Evolutionary conservation across 208 protist species (phyloP).

Genomic region (Entamoeba histolytica): DNA sequence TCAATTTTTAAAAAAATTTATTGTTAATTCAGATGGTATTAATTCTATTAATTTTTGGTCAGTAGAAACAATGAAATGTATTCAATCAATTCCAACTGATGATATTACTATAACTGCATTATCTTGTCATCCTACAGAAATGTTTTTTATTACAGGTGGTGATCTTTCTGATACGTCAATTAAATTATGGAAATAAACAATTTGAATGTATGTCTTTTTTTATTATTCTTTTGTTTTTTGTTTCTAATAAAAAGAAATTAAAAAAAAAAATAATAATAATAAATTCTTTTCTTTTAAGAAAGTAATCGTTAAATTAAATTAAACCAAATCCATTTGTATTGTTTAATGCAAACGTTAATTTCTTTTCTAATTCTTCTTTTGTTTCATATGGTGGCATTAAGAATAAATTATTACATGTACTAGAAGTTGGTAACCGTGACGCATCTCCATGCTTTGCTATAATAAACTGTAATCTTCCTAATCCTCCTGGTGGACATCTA

Average conservation of each 20-base stretch:
- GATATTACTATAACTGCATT: not conserved
- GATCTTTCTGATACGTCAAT: not conserved
- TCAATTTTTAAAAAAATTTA: not conserved
- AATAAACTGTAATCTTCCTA: not conserved
- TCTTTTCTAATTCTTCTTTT: not conserved
- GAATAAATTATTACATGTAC: slow-evolving; percentile 2
- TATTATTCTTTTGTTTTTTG: too few relatives aligned
- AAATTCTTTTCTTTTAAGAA: not conserved
- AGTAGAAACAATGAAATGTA: not conserved
- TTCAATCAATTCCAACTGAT: not conserved
- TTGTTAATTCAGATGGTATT: not conserved
- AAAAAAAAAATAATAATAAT: too few relatives aligned
- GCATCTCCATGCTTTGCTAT: not conserved
- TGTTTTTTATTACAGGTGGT: not conserved
- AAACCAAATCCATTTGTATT: slow-evolving; percentile 4
- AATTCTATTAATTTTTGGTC: not conserved
- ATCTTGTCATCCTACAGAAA: not conserved
- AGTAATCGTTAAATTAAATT: not conserved
- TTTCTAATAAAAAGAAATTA: not conserved
- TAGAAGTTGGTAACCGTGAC: not conserved
- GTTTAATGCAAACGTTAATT: not conserved
- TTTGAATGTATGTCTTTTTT: not conserved
- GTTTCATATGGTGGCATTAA: not conserved
- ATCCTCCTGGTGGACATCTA: not conserved
- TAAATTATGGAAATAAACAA: not conserved